phyloP scores from a whole-genome alignment of 75 land plant species.

The Sequoiadendron giganteum region DNA sequence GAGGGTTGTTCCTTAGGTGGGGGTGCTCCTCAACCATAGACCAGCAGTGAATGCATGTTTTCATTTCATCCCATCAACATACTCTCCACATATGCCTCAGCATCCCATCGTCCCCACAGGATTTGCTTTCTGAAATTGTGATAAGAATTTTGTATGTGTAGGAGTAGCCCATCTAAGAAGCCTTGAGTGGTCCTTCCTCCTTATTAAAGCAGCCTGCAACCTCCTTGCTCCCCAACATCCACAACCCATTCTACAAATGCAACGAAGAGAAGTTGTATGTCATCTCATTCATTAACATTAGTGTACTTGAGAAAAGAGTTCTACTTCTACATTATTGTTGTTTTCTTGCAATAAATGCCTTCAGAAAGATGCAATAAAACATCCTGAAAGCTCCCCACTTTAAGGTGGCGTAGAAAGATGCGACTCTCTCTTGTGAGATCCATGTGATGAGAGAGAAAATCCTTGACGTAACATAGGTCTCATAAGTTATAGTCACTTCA shows the following conservation, averaged over 20 bases:
- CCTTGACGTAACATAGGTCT: too few relatives aligned
- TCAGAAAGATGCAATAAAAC: too few relatives aligned
- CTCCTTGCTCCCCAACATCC: neutral
- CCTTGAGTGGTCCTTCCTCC: neutral
- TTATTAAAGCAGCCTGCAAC: slow-evolving; percentile 1
- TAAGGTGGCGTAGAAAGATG: too few relatives aligned
- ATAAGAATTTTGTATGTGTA: neutral
- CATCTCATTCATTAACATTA: neutral
- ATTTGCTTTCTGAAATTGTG: neutral
- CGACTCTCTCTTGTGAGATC: too few relatives aligned
- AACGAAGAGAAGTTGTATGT: neutral
- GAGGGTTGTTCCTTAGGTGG: neutral
- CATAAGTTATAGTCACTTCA: too few relatives aligned
- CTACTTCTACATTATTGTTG: neutral
- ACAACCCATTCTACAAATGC: neutral
- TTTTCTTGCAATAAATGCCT: slow-evolving; percentile 4
- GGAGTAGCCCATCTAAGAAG: neutral
- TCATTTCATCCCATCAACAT: neutral
- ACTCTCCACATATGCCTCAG: neutral
- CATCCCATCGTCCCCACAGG: slow-evolving; percentile 10
- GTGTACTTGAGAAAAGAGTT: slow-evolving; percentile 1
- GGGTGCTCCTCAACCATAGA: slow-evolving; percentile 13
- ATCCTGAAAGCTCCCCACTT: too few relatives aligned
- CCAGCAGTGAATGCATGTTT: slow-evolving; percentile 5
- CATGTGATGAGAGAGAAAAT: too few relatives aligned